These are phyloP conservation scores for Arthrinium phaeospermum DNA, from an alignment of 2,329 filamentous ascomycete species.

Conservation along the genomic window DNA sequence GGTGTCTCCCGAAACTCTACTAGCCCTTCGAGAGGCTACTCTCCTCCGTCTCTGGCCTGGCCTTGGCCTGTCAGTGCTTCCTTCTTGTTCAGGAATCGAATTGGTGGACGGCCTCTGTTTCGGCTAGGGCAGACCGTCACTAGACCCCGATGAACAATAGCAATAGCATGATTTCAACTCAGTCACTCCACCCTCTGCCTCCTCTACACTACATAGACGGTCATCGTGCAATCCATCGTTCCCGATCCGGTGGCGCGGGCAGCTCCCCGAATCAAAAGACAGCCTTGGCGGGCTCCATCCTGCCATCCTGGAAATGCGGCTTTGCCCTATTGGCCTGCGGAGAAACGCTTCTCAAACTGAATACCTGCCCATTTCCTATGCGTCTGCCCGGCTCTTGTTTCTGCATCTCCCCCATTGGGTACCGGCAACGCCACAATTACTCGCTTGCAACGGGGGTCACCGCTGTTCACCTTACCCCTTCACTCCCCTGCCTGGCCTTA, in stretches of 20 bases:
- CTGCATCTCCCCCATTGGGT: background rate
- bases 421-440: background rate
- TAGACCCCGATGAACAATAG: background rate
- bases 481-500: background rate
- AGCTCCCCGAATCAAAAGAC: constrained; percentile 12
- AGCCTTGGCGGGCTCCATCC: constrained; percentile 5
- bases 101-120: background rate
- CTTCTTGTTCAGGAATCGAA: background rate
- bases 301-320: constrained; percentile 2
- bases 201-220: background rate
- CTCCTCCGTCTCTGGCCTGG: background rate
- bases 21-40: background rate
- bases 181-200: background rate
- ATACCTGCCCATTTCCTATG: constrained; percentile 10
- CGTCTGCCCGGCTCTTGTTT: constrained; percentile 3
- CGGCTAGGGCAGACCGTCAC: background rate
- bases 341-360: constrained; percentile 16
- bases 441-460: background rate
- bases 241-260: background rate
- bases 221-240: background rate
- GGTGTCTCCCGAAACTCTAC: background rate
- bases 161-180: background rate
- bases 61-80: constrained; percentile 6
- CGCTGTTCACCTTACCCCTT: background rate
- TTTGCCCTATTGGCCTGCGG: background rate